Conservation (phyloP, 1,139 yeast genomes). For the Wickerhamomyces sp. region DNA sequence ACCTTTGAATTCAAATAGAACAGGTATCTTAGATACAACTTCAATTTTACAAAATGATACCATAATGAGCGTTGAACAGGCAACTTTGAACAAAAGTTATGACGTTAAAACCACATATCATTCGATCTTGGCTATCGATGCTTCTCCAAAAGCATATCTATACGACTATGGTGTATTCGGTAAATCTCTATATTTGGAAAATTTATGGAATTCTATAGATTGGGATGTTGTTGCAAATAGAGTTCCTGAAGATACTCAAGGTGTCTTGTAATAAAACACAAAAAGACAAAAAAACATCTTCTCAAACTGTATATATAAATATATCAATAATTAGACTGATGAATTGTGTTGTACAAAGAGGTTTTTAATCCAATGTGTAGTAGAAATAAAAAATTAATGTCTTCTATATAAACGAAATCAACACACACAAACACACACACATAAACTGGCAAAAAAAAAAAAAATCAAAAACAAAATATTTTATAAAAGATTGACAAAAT, state of each 20-base stretch:
- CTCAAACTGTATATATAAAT: neutral
- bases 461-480: neutral
- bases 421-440: no score
- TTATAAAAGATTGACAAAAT: no score
- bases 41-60: conserved; percentile 2
- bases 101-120: conserved; percentile 32
- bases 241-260: conserved; percentile 43
- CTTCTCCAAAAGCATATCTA: conserved; percentile 62
- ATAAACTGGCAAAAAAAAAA: no score
- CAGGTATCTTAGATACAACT: conserved; percentile 23
- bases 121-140: conserved; percentile 67
- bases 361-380: no score
- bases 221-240: conserved; percentile 63
- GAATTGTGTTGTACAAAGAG: no score
- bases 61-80: conserved; percentile 27
- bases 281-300: neutral
- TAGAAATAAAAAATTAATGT: no score
- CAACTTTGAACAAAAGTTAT: conserved; percentile 19
- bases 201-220: conserved; percentile 66
- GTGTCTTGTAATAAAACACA: no score
- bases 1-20: conserved; percentile 37
- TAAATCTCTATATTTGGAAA: conserved; percentile 58
- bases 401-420: no score
- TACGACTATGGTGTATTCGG: conserved; percentile 76
- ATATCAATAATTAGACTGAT: no score